phyloP scores from a whole-genome alignment of 2,329 filamentous ascomycete species.

The Fusarium tricinctum region DNA sequence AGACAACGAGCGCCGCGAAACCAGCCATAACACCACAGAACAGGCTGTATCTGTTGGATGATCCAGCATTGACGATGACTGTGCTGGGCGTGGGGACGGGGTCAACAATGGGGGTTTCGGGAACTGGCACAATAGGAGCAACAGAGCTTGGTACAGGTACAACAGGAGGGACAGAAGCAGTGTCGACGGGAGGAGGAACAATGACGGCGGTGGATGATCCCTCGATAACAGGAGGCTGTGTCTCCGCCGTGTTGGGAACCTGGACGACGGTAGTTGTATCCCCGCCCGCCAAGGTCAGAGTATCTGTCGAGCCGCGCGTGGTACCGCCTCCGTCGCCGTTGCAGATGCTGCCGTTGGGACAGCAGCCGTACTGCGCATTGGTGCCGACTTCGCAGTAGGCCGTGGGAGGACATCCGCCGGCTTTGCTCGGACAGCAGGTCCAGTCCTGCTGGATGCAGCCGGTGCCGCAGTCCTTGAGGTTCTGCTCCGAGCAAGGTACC shows the following conservation, averaged over 20 bases:
- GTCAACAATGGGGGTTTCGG: conserved; percentile 10
- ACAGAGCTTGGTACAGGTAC: not conserved
- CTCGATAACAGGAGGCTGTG: conserved; percentile 20
- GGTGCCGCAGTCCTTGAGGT: conserved; percentile 49
- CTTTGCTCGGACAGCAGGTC: conserved; percentile 51
- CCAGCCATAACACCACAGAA: conserved; percentile 45
- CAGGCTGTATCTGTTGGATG: conserved; percentile 34
- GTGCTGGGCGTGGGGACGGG: conserved; percentile 22
- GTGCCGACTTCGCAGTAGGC: conserved; percentile 46
- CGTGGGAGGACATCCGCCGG: conserved; percentile 48
- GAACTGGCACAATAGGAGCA: conserved; percentile 14
- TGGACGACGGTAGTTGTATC: conserved; percentile 27
- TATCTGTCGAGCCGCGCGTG: conserved; percentile 30
- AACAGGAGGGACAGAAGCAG: not conserved
- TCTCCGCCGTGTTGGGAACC: not conserved
- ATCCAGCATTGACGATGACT: conserved; percentile 37
- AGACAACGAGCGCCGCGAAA: conserved; percentile 39
- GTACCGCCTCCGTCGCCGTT: conserved; percentile 47
- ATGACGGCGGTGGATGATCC: conserved; percentile 24
- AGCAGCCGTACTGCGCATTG: conserved; percentile 51
- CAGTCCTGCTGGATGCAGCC: conserved; percentile 49
- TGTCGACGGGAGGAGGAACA: conserved; percentile 8
- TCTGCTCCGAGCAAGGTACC: conserved; percentile 45
- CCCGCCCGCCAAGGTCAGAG: conserved; percentile 24
- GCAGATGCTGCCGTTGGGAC: conserved; percentile 49